Base-by-base conservation (phyloP, 202 grass and related monocot species). In the Cymbopogon flexuosus region DNA sequence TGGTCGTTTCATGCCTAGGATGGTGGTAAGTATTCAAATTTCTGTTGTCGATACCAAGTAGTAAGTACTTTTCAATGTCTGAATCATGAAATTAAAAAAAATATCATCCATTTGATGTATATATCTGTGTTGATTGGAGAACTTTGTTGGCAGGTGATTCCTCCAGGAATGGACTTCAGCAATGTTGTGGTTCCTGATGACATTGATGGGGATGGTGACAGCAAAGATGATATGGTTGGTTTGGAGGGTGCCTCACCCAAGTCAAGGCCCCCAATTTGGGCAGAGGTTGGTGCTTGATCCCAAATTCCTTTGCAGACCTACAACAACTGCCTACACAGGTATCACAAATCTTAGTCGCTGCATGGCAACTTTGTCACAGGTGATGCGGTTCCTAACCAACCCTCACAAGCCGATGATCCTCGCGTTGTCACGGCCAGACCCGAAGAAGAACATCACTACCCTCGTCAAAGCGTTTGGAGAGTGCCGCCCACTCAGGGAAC, bases 101-200 rank as follows among this genome's bases (percentile, higher is more conserved):
- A 43, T 27, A 62, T 52, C 54, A 16, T 33, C 19, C 11, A 15
- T 47, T 19, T 42, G 9, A 61, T 62, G 18, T 68, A 6, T 27
- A 27, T 74, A 6, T 41, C 2, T 70, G 5, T 76, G 8, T 9
- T 81, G n/a, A 77, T 29, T 46, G 3, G 5, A 46, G 13, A 16
- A 23, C 3, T 42, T 78, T 72, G 5, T 68, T 87, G 67, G 39
- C 84, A 98, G 95, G 95, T 98, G 29, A 98, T 98, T 84, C 92
- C 95, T 81, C 95, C 95, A 41, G 95, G 95, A 39, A 98, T 98
- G 95, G 95, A 98, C 85, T 98, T 98, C 77, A 98, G 95, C 73
- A 98, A 87, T 24, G 95, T 97, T 22, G 84, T 79, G 37, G 84
- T 89, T 76, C 73, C 65, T 45, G 92, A 98, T 83, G 95, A 98